phyloP scores from a whole-genome alignment of 176 grass and related monocot species.

The Melocanna baccifera region DNA sequence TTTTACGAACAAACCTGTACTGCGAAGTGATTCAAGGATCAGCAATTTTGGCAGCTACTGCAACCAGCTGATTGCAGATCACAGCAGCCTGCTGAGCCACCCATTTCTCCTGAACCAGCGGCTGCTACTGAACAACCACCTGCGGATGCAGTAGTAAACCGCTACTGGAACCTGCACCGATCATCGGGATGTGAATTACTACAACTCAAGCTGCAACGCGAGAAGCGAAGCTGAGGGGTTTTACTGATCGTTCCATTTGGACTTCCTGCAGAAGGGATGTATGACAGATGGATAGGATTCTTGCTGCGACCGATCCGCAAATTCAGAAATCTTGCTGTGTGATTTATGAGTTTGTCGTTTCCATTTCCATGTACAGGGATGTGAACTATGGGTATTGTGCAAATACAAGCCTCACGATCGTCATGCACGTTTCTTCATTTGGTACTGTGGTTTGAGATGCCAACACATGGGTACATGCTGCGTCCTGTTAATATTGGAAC shows the following conservation, averaged over 20 bases:
- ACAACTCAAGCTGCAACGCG: neutral
- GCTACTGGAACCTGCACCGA: neutral
- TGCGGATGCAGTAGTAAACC: constrained; percentile 21
- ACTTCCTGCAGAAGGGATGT: neutral
- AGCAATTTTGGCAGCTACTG: neutral
- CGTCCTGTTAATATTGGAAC: neutral
- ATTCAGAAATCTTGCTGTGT: neutral
- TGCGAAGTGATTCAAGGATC: neutral
- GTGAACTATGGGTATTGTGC: neutral
- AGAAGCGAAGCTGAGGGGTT: neutral
- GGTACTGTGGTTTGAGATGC: neutral
- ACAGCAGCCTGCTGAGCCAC: constrained; percentile 34
- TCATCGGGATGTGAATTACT: neutral
- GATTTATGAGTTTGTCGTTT: neutral
- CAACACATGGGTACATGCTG: neutral
- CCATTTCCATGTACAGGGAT: neutral
- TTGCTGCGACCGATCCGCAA: neutral
- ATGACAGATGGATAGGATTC: neutral
- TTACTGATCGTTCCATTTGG: neutral
- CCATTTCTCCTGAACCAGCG: constrained; percentile 24
- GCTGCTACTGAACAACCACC: constrained; percentile 9
- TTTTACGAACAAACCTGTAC: neutral
- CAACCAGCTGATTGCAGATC: constrained; percentile 37
- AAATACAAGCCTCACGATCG: neutral
- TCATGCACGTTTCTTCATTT: neutral